These are phyloP conservation scores for Tubosaeta sp. DNA, from an alignment of 768 basidiomycete genomes.

Conservation along the genomic window DNA sequence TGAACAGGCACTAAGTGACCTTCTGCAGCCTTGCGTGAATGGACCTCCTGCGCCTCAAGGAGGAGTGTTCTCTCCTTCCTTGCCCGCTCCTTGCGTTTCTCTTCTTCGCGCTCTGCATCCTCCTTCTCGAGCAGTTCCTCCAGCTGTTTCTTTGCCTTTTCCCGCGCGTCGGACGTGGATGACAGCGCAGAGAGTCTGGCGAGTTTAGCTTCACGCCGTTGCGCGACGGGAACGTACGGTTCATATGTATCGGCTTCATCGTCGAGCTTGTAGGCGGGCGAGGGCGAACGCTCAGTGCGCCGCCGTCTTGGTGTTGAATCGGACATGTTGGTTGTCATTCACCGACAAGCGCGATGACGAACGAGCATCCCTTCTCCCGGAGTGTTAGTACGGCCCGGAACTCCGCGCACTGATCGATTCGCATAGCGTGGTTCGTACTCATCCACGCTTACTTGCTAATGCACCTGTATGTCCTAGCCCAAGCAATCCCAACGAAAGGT, in stretches of 20 bases:
- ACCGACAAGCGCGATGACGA: too few species aligned
- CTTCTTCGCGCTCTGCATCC: constrained; percentile 78
- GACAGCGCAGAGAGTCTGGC: constrained; percentile 68
- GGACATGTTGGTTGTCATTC: constrained; percentile 14
- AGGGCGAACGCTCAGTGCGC: constrained; percentile 52
- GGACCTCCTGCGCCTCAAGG: constrained; percentile 94
- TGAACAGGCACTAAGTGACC: constrained; percentile 40
- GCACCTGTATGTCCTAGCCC: too few species aligned
- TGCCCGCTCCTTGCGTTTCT: constrained; percentile 64
- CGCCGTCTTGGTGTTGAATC: constrained; percentile 44
- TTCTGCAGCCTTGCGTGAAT: constrained; percentile 74
- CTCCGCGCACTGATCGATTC: too few species aligned
- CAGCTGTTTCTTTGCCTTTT: constrained; percentile 41
- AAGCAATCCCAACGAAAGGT: too few species aligned
- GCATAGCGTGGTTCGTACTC: too few species aligned
- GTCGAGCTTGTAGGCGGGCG: constrained; percentile 58
- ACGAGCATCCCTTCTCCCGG: too few species aligned
- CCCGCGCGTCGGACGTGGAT: constrained; percentile 46
- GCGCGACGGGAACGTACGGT: constrained; percentile 83
- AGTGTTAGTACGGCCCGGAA: too few species aligned
- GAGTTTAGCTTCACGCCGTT: constrained; percentile 77
- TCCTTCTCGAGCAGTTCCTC: constrained; percentile 61
- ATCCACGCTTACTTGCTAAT: too few species aligned
- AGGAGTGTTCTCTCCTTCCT: constrained; percentile 85
- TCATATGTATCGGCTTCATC: constrained; percentile 64